Evolutionary conservation across 495 filamentous ascomycete species (phyloP).

Genomic region (Xylaria longipes): DNA sequence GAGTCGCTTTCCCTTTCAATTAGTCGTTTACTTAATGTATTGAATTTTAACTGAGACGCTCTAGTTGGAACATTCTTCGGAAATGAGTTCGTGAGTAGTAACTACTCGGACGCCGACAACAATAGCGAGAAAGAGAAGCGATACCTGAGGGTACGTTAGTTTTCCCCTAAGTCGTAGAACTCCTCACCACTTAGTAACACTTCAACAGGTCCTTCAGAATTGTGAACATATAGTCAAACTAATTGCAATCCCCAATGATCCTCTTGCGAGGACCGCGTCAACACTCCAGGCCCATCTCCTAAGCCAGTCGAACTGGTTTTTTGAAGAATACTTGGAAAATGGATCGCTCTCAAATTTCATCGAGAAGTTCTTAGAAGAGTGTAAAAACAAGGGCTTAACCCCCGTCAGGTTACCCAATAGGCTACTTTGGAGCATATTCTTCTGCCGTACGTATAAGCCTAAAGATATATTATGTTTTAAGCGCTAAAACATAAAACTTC

Average conservation of each 20-base stretch:
- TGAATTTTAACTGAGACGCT: not conserved
- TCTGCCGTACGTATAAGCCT: not conserved
- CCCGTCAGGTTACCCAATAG: not conserved
- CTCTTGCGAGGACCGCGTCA: not conserved
- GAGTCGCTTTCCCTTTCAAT: not conserved
- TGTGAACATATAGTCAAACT: not conserved
- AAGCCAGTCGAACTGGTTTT: not conserved
- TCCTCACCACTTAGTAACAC: not conserved
- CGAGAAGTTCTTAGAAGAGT: not conserved
- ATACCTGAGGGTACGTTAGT: not conserved
- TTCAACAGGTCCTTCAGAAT: not conserved
- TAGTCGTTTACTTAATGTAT: not conserved
- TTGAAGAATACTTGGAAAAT: not conserved
- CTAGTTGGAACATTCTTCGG: not conserved
- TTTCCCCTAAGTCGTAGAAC: not conserved
- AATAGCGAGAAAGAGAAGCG: not conserved
- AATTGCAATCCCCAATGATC: not conserved
- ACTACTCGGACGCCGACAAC: not conserved
- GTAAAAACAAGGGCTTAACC: not conserved
- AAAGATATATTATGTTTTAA: not conserved
- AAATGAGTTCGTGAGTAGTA: not conserved
- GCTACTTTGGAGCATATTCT: not conserved
- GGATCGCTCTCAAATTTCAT: not conserved
- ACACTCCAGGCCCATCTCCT: not conserved
- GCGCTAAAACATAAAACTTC: not conserved